These are phyloP conservation scores for Triticum urartu DNA, from an alignment of 176 grass and related monocot genomes.

Conservation along the genomic window DNA sequence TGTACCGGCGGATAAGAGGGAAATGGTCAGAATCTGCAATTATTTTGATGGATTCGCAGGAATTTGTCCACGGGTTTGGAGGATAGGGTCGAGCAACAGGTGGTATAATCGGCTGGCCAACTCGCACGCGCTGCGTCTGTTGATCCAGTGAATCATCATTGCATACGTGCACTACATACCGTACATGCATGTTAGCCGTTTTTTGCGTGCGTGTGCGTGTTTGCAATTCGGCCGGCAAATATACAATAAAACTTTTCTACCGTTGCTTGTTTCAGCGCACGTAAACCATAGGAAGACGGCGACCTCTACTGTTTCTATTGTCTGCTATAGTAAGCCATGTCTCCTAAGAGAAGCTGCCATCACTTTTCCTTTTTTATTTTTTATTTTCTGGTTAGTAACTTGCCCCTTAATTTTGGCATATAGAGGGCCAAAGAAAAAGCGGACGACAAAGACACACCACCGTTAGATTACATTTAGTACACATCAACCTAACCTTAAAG, in stretches of 20 bases:
- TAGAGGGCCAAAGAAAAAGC: too few species aligned
- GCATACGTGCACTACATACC: background rate
- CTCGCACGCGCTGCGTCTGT: background rate
- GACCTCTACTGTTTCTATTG: too few species aligned
- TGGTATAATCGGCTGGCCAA: background rate
- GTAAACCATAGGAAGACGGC: background rate
- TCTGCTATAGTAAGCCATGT: too few species aligned
- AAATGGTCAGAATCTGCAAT: slow-evolving; percentile 9
- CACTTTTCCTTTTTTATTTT: too few species aligned
- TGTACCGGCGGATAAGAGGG: background rate
- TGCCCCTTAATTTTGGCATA: too few species aligned
- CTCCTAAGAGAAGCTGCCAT: too few species aligned
- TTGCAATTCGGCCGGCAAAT: background rate
- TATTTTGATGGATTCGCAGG: background rate
- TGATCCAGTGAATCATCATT: background rate
- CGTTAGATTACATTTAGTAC: too few species aligned
- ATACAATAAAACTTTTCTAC: too few species aligned
- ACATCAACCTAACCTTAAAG: too few species aligned
- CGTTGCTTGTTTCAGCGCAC: background rate
- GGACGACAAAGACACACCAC: too few species aligned
- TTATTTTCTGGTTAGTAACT: too few species aligned
- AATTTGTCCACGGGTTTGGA: slow-evolving; percentile 4
- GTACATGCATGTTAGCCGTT: background rate
- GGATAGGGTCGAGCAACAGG: background rate
- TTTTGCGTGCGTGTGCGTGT: background rate